These are phyloP conservation scores for Erodium trifolium DNA, from an alignment of 441 rosid species.

Conservation along the genomic window DNA sequence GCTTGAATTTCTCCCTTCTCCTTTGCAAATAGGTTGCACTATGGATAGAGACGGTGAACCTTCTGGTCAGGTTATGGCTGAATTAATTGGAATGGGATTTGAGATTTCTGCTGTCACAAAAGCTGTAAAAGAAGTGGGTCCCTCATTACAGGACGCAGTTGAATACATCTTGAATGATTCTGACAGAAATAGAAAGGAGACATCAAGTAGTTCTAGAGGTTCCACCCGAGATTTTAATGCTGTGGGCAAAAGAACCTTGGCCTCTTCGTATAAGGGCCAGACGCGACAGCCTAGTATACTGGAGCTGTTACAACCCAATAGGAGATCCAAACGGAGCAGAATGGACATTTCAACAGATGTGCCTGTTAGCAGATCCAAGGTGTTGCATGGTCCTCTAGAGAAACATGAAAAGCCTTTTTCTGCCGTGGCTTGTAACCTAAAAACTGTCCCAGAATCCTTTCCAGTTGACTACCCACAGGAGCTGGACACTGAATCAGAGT, in stretches of 20 bases:
- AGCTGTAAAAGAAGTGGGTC: slow-evolving; percentile 58
- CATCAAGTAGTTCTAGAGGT: slow-evolving; percentile 25
- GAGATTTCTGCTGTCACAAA: slow-evolving; percentile 35
- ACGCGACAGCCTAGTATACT: slow-evolving; percentile 47
- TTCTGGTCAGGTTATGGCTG: slow-evolving; percentile 30
- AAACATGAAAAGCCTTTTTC: slow-evolving; percentile 16
- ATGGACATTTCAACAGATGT: slow-evolving; percentile 13
- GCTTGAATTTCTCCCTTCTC: slow-evolving; percentile 9
- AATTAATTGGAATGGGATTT: slow-evolving; percentile 70
- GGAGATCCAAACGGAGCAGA: slow-evolving; percentile 26
- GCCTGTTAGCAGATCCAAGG: slow-evolving; percentile 23
- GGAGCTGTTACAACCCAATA: slow-evolving; percentile 45
- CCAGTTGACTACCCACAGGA: slow-evolving; percentile 25
- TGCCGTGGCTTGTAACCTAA: slow-evolving; percentile 9
- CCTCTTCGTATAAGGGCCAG: slow-evolving; percentile 23
- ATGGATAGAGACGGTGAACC: slow-evolving; percentile 27
- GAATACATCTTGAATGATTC: slow-evolving; percentile 43
- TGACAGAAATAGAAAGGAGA: slow-evolving; percentile 18
- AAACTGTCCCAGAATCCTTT: slow-evolving; percentile 17
- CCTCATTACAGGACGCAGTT: slow-evolving; percentile 45
- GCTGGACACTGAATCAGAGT: slow-evolving; percentile 33
- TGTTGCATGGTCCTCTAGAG: slow-evolving; percentile 18
- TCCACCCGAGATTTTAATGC: slow-evolving; percentile 22
- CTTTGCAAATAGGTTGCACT: slow-evolving; percentile 5
- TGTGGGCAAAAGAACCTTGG: slow-evolving; percentile 26